Base-by-base conservation (phyloP, 306 rosid genomes). In the Gastrolobium bilobum region DNA sequence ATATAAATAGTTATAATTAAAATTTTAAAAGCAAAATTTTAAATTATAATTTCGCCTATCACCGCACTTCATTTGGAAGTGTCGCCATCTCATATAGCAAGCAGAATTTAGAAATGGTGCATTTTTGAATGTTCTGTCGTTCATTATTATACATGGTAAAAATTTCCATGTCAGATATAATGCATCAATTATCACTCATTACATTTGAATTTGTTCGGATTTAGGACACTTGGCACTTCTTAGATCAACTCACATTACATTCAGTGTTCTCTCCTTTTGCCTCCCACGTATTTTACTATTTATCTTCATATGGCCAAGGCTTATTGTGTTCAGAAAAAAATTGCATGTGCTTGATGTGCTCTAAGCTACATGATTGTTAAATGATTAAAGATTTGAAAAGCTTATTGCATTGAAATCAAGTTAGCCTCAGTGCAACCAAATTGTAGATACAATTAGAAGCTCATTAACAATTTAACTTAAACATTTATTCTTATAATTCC, bases 351-450 rank as follows among this genome's bases (percentile, higher is more conserved):
- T 44, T 62, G 30, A 3, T 37, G 30, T 62, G 9, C 71, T 15
- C 46, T 67, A 26, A 67, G 54, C 56, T 10, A 20, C 35, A 76
- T 10, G 65, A 4, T 31, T 54, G 50, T 29, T 14, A 4, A 3
- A 7, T 40, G 54, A 39, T 62, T 26, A 54, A 56, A 76, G 30
- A 76, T 61, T 71, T 62, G n/a, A 82, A 51, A 30, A 35, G 35
- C 52, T 76, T 82, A 51, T 43, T 76, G 7, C 50, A 52, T 61
- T 30, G 38, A 75, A 33, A 59, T 48, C 5, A 67, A 68, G 61
- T 7, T 59, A 42, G 48, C 33, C 29, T 0, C 2, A 64, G 4
- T 58, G 57, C 47, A 43, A 26, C 67, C 30, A 50, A 63, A 71
- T 15, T 51, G 38, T 39, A 39, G 71, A 33, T 72, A 63, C 73